A percentile compares a stretch with the other conserved stretches of the same genome.
These are phyloP conservation scores for Hyphopichia burtonii DNA, from an alignment of 1,139 yeast species.

Conservation along the genomic window DNA sequence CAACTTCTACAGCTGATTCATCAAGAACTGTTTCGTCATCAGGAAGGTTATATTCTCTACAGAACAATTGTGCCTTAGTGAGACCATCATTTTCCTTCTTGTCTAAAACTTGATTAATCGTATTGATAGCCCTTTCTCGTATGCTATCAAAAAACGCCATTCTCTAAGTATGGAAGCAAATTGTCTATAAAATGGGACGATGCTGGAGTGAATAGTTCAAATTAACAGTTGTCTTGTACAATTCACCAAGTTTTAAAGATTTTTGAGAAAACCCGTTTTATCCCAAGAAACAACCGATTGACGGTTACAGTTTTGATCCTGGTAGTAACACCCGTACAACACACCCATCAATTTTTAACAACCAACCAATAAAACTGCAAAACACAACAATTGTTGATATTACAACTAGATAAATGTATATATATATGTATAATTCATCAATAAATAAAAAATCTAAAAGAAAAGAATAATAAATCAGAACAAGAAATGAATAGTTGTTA, in stretches of 20 bases:
- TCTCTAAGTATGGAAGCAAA: neutral
- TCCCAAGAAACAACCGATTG: neutral
- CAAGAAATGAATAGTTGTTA: too few species aligned
- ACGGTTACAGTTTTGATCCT: neutral
- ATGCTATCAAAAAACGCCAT: constrained; percentile 55
- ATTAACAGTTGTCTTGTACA: neutral
- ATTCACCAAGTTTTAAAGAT: neutral
- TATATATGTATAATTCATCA: too few species aligned
- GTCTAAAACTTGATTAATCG: constrained; percentile 43
- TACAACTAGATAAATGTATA: too few species aligned
- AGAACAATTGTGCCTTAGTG: constrained; percentile 67
- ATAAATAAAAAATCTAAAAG: too few species aligned
- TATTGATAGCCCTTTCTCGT: constrained; percentile 46
- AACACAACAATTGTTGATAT: too few species aligned
- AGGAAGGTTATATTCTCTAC: constrained; percentile 68
- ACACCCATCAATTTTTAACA: too few species aligned
- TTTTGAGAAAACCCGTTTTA: neutral
- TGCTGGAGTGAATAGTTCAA: neutral
- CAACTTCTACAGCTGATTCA: constrained; percentile 69
- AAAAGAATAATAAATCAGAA: too few species aligned
- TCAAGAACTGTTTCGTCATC: constrained; percentile 63
- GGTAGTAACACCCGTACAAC: too few species aligned
- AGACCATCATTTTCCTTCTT: constrained; percentile 33
- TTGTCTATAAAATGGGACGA: neutral
- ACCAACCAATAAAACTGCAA: too few species aligned